Percentiles rank a stretch among this genome's conserved stretches.
phyloP scores from a whole-genome alignment of 345 rosid genomes.

The Eutrema japonicum region DNA sequence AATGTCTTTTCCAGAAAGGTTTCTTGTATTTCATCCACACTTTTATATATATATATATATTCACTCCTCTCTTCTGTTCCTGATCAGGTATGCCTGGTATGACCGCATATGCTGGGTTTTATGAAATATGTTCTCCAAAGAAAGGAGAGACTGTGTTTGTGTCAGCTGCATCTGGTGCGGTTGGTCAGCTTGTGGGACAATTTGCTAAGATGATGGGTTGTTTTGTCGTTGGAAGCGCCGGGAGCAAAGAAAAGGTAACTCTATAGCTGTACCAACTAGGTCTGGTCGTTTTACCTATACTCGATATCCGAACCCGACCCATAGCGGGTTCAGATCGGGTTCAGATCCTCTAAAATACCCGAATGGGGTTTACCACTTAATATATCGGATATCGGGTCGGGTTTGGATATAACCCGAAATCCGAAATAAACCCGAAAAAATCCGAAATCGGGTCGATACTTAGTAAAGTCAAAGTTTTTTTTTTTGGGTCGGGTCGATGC shows the following conservation, averaged over 20 bases:
- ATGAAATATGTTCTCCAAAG: conserved; percentile 39
- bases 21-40: background rate
- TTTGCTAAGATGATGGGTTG: conserved; percentile 51
- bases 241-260: conserved; percentile 52
- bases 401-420: too few relatives aligned
- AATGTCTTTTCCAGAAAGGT: background rate
- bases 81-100: conserved; percentile 56
- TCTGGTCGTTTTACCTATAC: too few relatives aligned
- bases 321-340: too few relatives aligned
- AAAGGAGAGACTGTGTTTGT: conserved; percentile 43
- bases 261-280: background rate
- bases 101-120: conserved; percentile 55
- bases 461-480: too few relatives aligned
- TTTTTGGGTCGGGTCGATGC: too few relatives aligned
- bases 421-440: too few relatives aligned
- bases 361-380: too few relatives aligned
- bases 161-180: conserved; percentile 43
- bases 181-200: conserved; percentile 44
- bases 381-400: too few relatives aligned
- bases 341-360: too few relatives aligned
- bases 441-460: too few relatives aligned
- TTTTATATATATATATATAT: background rate
- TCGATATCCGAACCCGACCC: too few relatives aligned
- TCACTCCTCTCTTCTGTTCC: conserved; percentile 15
- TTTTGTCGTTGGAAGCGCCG: conserved; percentile 67